A percentile compares a stretch with the other conserved stretches of the same genome.
Evolutionary conservation across 306 rosid species (phyloP).

Genomic region (Carpinus fangiana): DNA sequence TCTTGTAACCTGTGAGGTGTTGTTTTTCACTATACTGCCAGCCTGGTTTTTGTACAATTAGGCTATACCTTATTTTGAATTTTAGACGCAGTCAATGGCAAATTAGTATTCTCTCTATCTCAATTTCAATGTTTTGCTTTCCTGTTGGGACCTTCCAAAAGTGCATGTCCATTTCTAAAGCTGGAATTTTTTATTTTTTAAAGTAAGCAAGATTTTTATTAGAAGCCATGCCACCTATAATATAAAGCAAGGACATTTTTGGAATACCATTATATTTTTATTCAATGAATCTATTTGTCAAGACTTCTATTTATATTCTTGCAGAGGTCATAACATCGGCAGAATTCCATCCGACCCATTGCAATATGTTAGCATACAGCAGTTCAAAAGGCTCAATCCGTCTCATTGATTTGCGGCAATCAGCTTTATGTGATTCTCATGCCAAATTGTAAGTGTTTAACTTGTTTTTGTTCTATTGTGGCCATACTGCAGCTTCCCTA

Average conservation of each 20-base stretch:
- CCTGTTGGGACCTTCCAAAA: background rate
- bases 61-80: background rate
- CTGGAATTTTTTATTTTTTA: background rate
- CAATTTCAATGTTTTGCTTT: background rate
- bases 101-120: background rate
- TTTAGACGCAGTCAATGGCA: background rate
- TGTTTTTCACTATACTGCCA: background rate
- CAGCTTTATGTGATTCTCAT: constrained; percentile 97
- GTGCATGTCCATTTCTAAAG: background rate
- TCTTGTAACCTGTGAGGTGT: background rate
- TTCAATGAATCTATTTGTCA: constrained; percentile 11
- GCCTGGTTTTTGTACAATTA: background rate
- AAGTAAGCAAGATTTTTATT: background rate
- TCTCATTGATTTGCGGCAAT: constrained; percentile 95
- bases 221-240: background rate
- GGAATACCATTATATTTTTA: background rate
- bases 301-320: constrained; percentile 30
- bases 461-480: constrained; percentile 15
- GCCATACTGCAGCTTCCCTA: background rate
- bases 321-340: constrained; percentile 99
- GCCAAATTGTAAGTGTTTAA: constrained; percentile 72
- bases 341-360: constrained; percentile 97
- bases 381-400: constrained; percentile 98
- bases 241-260: background rate
- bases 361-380: constrained; percentile 92